These are phyloP conservation scores for Puccinia hordei DNA, from an alignment of 1,284 basidiomycete genomes.

Conservation along the genomic window DNA sequence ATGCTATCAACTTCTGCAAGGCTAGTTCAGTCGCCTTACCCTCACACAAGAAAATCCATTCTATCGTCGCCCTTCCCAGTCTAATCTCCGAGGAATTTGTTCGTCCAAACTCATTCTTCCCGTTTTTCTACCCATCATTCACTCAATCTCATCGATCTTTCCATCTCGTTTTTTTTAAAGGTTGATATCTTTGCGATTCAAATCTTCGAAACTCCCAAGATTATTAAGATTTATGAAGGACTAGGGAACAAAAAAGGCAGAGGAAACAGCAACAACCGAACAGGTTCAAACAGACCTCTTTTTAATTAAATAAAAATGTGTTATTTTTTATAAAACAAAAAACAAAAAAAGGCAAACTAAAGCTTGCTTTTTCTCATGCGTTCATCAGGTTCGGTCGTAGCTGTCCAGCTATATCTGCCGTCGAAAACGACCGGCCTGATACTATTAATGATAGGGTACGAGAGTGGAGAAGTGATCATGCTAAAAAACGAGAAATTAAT, in stretches of 20 bases:
- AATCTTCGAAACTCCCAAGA: slow-evolving; percentile 3
- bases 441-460: slow-evolving; percentile 41
- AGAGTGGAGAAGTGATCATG: slow-evolving; percentile 16
- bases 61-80: slow-evolving; percentile 39
- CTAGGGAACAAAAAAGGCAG: neutral
- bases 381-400: slow-evolving; percentile 30
- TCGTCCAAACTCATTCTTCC: neutral
- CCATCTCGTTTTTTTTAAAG: slow-evolving; percentile 2
- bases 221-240: slow-evolving; percentile 30
- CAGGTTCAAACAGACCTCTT: slow-evolving; percentile 15
- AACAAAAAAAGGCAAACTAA: slow-evolving; percentile 1
- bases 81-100: slow-evolving; percentile 38
- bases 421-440: neutral
- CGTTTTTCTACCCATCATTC: neutral
- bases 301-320: no score
- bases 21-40: slow-evolving; percentile 14
- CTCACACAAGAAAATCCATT: neutral
- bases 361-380: neutral
- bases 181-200: slow-evolving; percentile 37
- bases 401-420: slow-evolving; percentile 12
- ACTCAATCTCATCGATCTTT: no score
- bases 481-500: slow-evolving; percentile 15
- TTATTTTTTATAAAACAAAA: neutral
- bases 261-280: neutral
- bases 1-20: slow-evolving; percentile 44